A percentile compares a stretch with the other conserved stretches of the same genome.
Conservation (phyloP, 768 basidiomycete genomes). For the Amyloporia xantha region DNA sequence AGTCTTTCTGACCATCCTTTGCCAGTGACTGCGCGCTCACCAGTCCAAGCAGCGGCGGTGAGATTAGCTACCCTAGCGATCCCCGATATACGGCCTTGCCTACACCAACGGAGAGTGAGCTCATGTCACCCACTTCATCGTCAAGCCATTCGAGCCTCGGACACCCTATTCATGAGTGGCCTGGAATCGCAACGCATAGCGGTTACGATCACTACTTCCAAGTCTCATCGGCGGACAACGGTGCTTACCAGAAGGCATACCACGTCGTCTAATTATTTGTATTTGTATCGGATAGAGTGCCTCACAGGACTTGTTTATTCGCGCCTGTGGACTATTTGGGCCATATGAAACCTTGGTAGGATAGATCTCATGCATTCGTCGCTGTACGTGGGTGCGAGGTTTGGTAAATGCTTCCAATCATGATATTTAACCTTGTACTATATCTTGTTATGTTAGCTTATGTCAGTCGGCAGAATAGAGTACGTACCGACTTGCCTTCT, state of each 20-base stretch:
- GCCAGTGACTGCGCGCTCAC: not conserved
- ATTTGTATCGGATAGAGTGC: no score
- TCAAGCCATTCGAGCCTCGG: slow-evolving; percentile 38
- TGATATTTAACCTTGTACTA: not conserved
- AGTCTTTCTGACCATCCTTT: slow-evolving; percentile 25
- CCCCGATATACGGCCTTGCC: slow-evolving; percentile 14
- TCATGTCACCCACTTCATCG: slow-evolving; percentile 40
- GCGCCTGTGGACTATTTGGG: not conserved
- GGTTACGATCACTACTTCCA: slow-evolving; percentile 71
- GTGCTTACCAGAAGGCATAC: slow-evolving; percentile 23
- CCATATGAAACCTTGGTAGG: not conserved
- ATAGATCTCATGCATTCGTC: no score
- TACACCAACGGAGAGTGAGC: slow-evolving; percentile 47
- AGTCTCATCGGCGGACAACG: slow-evolving; percentile 30
- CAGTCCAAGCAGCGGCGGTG: not conserved
- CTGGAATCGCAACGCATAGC: slow-evolving; percentile 37
- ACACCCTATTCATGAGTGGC: slow-evolving; percentile 47
- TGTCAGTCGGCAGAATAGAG: not conserved
- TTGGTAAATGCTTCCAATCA: no score
- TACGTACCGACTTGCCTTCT: not conserved
- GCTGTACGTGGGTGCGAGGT: no score
- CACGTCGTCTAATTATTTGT: slow-evolving; percentile 16
- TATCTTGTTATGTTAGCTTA: not conserved
- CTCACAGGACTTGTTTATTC: no score
- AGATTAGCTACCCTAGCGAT: not conserved